phyloP scores from a whole-genome alignment of 2,329 filamentous ascomycete genomes.

The Tolypocladium album region DNA sequence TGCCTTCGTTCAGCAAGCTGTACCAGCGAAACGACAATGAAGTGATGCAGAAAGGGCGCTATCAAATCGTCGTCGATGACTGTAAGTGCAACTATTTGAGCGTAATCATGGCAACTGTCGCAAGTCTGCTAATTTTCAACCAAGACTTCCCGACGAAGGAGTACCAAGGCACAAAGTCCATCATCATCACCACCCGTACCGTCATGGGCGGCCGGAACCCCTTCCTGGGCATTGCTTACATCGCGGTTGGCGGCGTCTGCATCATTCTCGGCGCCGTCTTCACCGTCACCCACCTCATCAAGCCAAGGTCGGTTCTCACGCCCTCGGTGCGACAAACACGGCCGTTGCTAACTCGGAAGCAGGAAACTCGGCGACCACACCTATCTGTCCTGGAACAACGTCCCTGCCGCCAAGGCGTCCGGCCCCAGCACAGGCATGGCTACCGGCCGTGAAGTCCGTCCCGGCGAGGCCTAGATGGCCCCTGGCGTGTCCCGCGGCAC shows the following conservation, averaged over 20 bases:
- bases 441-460: conserved; percentile 45
- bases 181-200: conserved; percentile 80
- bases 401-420: conserved; percentile 30
- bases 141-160: conserved; percentile 68
- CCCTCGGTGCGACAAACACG: conserved; percentile 2
- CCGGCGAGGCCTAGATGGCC: conserved; percentile 29
- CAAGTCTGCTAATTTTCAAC: background rate
- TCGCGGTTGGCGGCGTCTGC: conserved; percentile 88
- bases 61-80: conserved; percentile 65
- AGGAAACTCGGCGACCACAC: conserved; percentile 98
- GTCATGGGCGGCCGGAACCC: conserved; percentile 93
- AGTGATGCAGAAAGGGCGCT: conserved; percentile 58
- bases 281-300: conserved; percentile 81
- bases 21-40: conserved; percentile 69
- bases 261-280: conserved; percentile 82
- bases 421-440: conserved; percentile 33
- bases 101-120: no score
- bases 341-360: conserved; percentile 1
- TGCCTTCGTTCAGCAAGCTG: conserved; percentile 92
- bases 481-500: conserved; percentile 13
- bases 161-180: conserved; percentile 81
- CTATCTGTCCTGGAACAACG: conserved; percentile 88
- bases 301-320: conserved; percentile 56
- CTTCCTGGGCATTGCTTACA: conserved; percentile 91
- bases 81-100: conserved; percentile 44